phyloP scores from a whole-genome alignment of 1,284 basidiomycete species.

The Amylostereum areolatum region DNA sequence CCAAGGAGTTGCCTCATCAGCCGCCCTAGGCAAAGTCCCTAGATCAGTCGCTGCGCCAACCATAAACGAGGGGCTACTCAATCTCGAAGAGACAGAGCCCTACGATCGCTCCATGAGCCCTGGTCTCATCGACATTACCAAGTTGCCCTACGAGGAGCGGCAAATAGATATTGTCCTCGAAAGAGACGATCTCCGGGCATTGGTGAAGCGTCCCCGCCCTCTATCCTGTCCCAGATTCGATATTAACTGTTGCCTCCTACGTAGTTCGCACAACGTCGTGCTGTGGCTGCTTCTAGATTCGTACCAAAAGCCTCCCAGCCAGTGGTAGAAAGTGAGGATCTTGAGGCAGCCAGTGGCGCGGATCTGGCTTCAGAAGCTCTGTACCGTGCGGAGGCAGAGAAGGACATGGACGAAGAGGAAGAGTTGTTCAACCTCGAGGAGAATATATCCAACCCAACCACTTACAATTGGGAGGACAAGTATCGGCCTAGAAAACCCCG shows the following conservation, averaged over 20 bases:
- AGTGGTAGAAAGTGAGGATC: slow-evolving; percentile 37
- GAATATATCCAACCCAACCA: slow-evolving; percentile 71
- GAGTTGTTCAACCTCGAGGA: slow-evolving; percentile 91
- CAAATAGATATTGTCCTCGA: slow-evolving; percentile 72
- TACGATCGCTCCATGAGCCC: slow-evolving; percentile 87
- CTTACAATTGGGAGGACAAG: slow-evolving; percentile 98
- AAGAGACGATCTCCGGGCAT: slow-evolving; percentile 53
- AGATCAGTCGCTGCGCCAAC: slow-evolving; percentile 27
- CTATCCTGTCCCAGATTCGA: neutral
- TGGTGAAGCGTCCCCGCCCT: slow-evolving; percentile 45
- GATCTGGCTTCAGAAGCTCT: slow-evolving; percentile 83
- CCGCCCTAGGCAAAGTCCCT: slow-evolving; percentile 34
- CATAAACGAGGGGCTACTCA: slow-evolving; percentile 35
- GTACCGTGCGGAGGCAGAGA: slow-evolving; percentile 84
- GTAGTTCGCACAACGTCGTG: slow-evolving; percentile 72
- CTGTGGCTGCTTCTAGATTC: slow-evolving; percentile 78
- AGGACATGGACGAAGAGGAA: slow-evolving; percentile 92
- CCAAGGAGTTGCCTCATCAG: slow-evolving; percentile 65
- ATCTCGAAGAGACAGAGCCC: slow-evolving; percentile 60
- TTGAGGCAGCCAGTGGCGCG: slow-evolving; percentile 55
- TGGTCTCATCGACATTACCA: slow-evolving; percentile 60
- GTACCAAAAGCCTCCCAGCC: slow-evolving; percentile 67
- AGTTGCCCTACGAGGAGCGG: slow-evolving; percentile 69
- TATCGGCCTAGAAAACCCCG: slow-evolving; percentile 97
- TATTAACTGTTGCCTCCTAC: slow-evolving; percentile 6